Conservation (phyloP, 495 filamentous ascomycete genomes). For the Niebla homalea region DNA sequence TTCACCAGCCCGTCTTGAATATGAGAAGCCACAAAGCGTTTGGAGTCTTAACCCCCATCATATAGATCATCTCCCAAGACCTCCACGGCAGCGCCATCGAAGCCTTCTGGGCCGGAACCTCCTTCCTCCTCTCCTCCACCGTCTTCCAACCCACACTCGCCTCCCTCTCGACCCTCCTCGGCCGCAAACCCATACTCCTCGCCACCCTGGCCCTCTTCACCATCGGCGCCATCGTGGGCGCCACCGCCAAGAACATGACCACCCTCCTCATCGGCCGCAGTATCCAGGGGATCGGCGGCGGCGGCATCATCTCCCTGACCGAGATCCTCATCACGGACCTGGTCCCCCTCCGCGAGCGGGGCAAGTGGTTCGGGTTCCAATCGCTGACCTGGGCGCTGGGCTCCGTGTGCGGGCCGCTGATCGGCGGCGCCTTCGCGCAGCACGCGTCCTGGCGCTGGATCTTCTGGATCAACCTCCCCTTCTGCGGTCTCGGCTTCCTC, state of each 20-base stretch:
- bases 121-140: constrained; percentile 59
- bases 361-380: constrained; percentile 27
- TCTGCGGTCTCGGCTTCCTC: constrained; percentile 12
- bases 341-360: constrained; percentile 30
- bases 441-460: constrained; percentile 36
- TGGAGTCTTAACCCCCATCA: neutral
- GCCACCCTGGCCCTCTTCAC: constrained; percentile 34
- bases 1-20: neutral
- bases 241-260: constrained; percentile 33
- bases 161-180: constrained; percentile 45
- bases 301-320: constrained; percentile 36
- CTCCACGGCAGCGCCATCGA: constrained; percentile 39
- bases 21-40: too few species aligned
- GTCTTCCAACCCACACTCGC: constrained; percentile 53
- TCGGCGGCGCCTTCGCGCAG: constrained; percentile 32
- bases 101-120: constrained; percentile 61
- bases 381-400: constrained; percentile 21
- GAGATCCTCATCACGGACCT: constrained; percentile 40
- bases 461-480: constrained; percentile 29
- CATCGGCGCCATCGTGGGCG: constrained; percentile 39
- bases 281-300: constrained; percentile 40
- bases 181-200: constrained; percentile 31
- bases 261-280: constrained; percentile 46
- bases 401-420: constrained; percentile 32
- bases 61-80: constrained; percentile 34